Base-by-base conservation (phyloP, 2,329 filamentous ascomycete genomes). In the Aureobasidium sp. region DNA sequence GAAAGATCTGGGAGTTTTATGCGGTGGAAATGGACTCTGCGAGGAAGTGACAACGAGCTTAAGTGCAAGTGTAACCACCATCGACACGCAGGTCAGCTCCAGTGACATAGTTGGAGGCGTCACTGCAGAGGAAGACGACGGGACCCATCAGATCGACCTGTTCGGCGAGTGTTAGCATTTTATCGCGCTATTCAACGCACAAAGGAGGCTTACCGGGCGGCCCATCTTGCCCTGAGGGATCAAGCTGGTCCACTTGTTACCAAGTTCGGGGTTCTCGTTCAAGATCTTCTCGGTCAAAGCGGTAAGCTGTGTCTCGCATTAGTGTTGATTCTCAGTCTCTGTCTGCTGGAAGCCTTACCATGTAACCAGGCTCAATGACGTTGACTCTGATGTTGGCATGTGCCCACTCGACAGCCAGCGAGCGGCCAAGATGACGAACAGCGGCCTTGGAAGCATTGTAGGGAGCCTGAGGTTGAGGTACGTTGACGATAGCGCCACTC, bases 171-270 rank as follows among this genome's bases (percentile, higher is more conserved):
- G 15, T 63, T 90, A 64, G 50, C 53, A 29, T 18, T 11, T 10
- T 45, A 4, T 29, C 7, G 8, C 11, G 18, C n/a, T 13, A 18
- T 2, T 16, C 4, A 16, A 18, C 18, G 29, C 38, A 25, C 10
- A 51, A 7, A 4, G n/a, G 33, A n/a, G 3, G 47, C 60, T 47
- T 64, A 64, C 66, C 1, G 95, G 95, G 60, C 90, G 87, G 31
- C 95, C 95, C 93, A 98, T 97, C 82, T 95, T 95, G 66, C 94
- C 95, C 76, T 93, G 90, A 0, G 96, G 96, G 68, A 98, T 98
- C 63, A 97, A 86, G 1, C 92, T 95, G 18, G 90, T 97, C 95
- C 95, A 98, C 80, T 96, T 91, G 76, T 91, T 87, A 79, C 94
- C 93, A 45, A 98, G 88, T 64, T 96, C 93, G 25, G 95, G 94